These are phyloP conservation scores for Ustilago tritici DNA, from an alignment of 1,284 basidiomycete genomes.

Conservation along the genomic window DNA sequence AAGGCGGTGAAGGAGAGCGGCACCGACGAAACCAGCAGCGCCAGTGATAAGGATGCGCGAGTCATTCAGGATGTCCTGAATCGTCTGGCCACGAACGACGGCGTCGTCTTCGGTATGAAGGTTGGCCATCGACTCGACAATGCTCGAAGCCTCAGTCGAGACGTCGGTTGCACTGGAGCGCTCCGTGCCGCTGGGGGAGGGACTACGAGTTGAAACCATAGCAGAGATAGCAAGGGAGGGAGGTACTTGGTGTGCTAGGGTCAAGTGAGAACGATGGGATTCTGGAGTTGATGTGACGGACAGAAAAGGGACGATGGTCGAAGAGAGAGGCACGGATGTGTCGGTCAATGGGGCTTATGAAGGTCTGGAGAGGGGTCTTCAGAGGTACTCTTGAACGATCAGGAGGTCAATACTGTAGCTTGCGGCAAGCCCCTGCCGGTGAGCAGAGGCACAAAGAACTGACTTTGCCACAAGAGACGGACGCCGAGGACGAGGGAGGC, in stretches of 20 bases:
- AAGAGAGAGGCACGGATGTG: slow-evolving; percentile 4
- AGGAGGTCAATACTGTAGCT: neutral
- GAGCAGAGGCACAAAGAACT: neutral
- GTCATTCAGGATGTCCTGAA: slow-evolving; percentile 36
- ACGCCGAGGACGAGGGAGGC: neutral
- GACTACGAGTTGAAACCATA: slow-evolving; percentile 44
- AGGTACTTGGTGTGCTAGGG: neutral
- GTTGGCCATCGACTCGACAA: slow-evolving; percentile 26
- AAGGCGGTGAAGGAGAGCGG: slow-evolving; percentile 43
- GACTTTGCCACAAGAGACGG: no score
- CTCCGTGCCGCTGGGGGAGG: slow-evolving; percentile 37
- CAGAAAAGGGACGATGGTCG: slow-evolving; percentile 14
- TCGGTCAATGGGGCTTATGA: slow-evolving; percentile 9
- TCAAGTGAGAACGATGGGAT: neutral
- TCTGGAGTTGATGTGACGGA: neutral
- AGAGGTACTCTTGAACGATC: neutral
- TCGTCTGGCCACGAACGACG: slow-evolving; percentile 23
- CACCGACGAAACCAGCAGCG: slow-evolving; percentile 52
- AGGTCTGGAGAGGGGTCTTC: neutral
- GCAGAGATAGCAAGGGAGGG: neutral
- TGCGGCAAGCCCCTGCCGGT: neutral
- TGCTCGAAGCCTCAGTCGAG: slow-evolving; percentile 36
- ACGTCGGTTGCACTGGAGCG: slow-evolving; percentile 36
- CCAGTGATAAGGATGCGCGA: slow-evolving; percentile 49
- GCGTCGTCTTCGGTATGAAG: slow-evolving; percentile 29